Evolutionary conservation across 805 yeast genomes (phyloP), one percentile per base, ranked within the genome.

Genomic region (Candida hispaniensis): DNA sequence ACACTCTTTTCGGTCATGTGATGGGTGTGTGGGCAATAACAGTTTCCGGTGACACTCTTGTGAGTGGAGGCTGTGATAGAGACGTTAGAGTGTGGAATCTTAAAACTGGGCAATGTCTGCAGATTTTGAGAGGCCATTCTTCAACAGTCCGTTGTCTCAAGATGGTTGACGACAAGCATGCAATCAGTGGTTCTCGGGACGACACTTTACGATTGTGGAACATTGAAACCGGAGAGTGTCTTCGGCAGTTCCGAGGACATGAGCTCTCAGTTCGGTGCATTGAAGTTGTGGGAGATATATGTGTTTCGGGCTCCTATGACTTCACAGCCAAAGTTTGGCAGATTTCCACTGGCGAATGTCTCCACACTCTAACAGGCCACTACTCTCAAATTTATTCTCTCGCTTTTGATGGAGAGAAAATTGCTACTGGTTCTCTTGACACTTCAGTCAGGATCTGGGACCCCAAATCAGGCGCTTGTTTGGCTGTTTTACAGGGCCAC

Each of bases 1-100:
- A 95, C 43, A 85, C 96, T 0, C 93, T 88, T 51, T 83, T 82
- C 59, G 98, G 98, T 4, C 98, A 91, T 54, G 83, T 91, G 34
- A 94, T 85, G 66, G 98, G 97, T 24, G 94, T 91, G 9, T 88
- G 97, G 96, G 86, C 93, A 18, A 77, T 91, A 41, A 79, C 86
- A 26, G 82, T 94, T 1, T 83, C 78, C 59, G 95, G 94, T 26
- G 73, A 85, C 50, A 78, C 88, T 48, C 69, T 88, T 45, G 94
- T 88, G 13, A 76, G 93, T 20, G 97, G 97, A 21, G 83, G 94
- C 12, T 95, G 97, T 46, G 98, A 88, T 59, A 71, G 95, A 51
- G 86, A 94, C 22, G 94, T 88, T 14, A 71, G 96, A 53, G 85
- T 88, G 45, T 88, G 98, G 98, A 94, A 88, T 58, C 68, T 86